Conservation (phyloP, 1,139 yeast genomes). For the Saccharomycopsis hybrid region DNA sequence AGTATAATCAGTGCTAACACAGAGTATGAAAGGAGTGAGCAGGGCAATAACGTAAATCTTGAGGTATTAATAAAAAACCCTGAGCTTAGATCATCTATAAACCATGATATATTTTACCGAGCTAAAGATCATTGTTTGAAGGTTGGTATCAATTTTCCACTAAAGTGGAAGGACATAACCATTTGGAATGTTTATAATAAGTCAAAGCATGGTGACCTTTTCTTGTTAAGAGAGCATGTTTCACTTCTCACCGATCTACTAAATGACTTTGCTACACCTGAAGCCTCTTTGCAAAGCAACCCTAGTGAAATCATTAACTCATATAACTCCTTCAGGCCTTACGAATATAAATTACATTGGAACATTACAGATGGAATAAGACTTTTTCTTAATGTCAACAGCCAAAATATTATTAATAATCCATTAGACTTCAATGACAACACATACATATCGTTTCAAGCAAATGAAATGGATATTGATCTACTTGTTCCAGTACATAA, state of each 20-base stretch:
- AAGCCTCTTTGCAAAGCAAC: slow-evolving; percentile 35
- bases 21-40: slow-evolving; percentile 46
- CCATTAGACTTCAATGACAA: slow-evolving; percentile 82
- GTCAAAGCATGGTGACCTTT: slow-evolving; percentile 51
- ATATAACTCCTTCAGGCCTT: slow-evolving; percentile 72
- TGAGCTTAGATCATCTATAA: slow-evolving; percentile 76
- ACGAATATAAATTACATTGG: slow-evolving; percentile 59
- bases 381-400: slow-evolving; percentile 73
- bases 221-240: slow-evolving; percentile 78
- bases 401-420: slow-evolving; percentile 78
- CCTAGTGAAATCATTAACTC: slow-evolving; percentile 30
- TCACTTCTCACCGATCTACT: slow-evolving; percentile 67
- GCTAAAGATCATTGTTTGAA: slow-evolving; percentile 54
- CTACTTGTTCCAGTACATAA: slow-evolving; percentile 56
- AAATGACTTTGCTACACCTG: slow-evolving; percentile 73
- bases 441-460: slow-evolving; percentile 66
- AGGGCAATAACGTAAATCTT: slow-evolving; percentile 56
- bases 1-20: slow-evolving; percentile 44
- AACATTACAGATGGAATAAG: slow-evolving; percentile 44
- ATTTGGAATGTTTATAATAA: slow-evolving; percentile 56
- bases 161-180: slow-evolving; percentile 75
- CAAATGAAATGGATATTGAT: slow-evolving; percentile 46
- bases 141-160: slow-evolving; percentile 61
- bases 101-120: slow-evolving; percentile 70
- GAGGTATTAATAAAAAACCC: slow-evolving; percentile 45